Evolutionary conservation across 306 rosid species (phyloP), one percentile per base, ranked within the genome.

Genomic region (Lotus japonicus): DNA sequence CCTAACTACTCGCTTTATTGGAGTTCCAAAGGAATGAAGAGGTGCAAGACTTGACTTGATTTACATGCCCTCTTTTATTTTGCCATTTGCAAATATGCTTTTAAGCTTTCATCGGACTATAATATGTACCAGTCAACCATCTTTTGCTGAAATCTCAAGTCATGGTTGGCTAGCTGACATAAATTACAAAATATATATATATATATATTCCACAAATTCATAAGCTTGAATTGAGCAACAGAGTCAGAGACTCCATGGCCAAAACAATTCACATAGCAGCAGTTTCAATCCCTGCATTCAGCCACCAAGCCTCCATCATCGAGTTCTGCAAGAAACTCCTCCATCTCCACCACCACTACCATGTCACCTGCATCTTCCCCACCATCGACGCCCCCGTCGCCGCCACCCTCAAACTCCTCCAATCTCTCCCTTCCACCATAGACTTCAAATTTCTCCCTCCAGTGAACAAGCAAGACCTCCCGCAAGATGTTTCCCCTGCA

Each of bases 311-410:
- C 16, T 68, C 84, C 2, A 44, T 80, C 2, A 28, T 80, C 0
- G 75, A 66, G 26, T 63, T 80, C 12, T 63, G 71, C 15, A 80
- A 75, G 44, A 45, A 28, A 5, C 75, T 80, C 15, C 11, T 76
- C 41, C 61, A 35, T 9, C 75, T 51, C 19, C 81, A 66, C 41
- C 39, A 57, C 1, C 39, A 76, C 18, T 60, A 71, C 35, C 62
- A 50, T 9, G 15, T 80, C 55, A 80, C 75, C 4, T 58, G 65
- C 72, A 71, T 80, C 62, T 53, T 80, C 63, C 84, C 84, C 15
- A 19, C 77, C 16, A 51, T 60, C 1, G 66, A 33, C 2, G 2
- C 54, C 7, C 77, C 77, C 1, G 10, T 59, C 56, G 13, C 71
- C 33, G 9, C 64, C 60, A 7, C 57, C 11, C 66, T 70, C 56